Base-by-base conservation (phyloP, 1,284 basidiomycete species). In the Tilletia horrida region DNA sequence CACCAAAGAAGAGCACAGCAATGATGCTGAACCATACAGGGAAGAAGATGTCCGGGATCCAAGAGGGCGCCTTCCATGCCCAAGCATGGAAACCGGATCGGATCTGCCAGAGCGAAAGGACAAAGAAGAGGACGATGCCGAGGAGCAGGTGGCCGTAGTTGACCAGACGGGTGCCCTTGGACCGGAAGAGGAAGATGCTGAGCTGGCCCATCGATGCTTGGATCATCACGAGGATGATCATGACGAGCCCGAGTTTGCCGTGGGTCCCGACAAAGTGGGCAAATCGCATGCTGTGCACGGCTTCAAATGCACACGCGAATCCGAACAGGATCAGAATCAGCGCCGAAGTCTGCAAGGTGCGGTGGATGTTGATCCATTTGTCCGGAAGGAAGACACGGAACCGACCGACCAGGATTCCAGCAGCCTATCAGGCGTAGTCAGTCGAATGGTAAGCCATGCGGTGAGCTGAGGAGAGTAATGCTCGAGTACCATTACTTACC, bases 151-250 rank as follows among this genome's bases (percentile, higher is more conserved):
- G 76, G 21, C 73, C 64, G 35, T 69, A 64, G 35, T 62, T 62
- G 42, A 64, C 31, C 29, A 16, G 1, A 3, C 69, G 64, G n/a
- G 35, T 8, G 7, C 68, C 68, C 14, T 67, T 71, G 7, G 9
- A 18, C 48, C 40, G 64, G 48, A n/a, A 73, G 65, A 87, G 71
- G 67, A 81, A 86, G 78, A 90, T 89, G 66, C 88, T 86, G 67
- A 88, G 71, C 2, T 84, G 83, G 3, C 89, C 89, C 8, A 90
- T 78, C 1, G 77, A 71, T 69, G 85, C 83, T 80, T 91, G 89
- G 14, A 85, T 65, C 63, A 87, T 47, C 74, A 89, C 87, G n/a
- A 90, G 82, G 55, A 85, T 83, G 69, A 90, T 85, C 48, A 90
- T 81, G 6, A 84, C 85, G 55, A 88, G 77, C 35, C 89, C 89